These are phyloP conservation scores for Chernovozyma aurita DNA, from an alignment of 1,139 yeast species.

Conservation along the genomic window DNA sequence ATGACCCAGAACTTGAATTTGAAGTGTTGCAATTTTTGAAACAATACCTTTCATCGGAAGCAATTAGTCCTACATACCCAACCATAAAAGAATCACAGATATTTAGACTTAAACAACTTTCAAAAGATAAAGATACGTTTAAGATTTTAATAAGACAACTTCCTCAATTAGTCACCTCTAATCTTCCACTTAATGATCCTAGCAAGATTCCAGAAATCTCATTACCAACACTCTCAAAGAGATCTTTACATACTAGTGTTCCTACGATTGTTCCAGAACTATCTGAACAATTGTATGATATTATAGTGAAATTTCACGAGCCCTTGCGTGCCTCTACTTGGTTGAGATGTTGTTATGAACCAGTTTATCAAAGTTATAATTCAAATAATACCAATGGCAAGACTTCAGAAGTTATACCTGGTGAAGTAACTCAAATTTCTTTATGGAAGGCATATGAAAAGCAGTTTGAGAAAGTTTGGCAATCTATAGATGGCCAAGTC, in stretches of 20 bases:
- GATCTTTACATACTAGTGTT: slow-evolving; percentile 35
- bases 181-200: slow-evolving; percentile 23
- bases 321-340: slow-evolving; percentile 92
- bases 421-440: slow-evolving; percentile 93
- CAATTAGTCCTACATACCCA: slow-evolving; percentile 29
- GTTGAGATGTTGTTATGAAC: slow-evolving; percentile 91
- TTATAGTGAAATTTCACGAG: slow-evolving; percentile 66
- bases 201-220: slow-evolving; percentile 18
- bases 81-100: slow-evolving; percentile 31
- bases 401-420: slow-evolving; percentile 22
- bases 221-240: slow-evolving; percentile 26
- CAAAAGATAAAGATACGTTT: slow-evolving; percentile 31
- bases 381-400: slow-evolving; percentile 14
- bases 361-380: slow-evolving; percentile 32
- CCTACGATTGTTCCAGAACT: slow-evolving; percentile 62
- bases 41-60: slow-evolving; percentile 36
- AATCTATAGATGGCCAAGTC: slow-evolving; percentile 26
- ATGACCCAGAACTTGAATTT: slow-evolving; percentile 32
- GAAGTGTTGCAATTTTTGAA: slow-evolving; percentile 36
- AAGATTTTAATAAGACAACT: slow-evolving; percentile 51
- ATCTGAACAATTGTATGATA: slow-evolving; percentile 52
- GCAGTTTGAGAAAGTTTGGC: slow-evolving; percentile 56
- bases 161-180: slow-evolving; percentile 54
- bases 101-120: slow-evolving; percentile 28
- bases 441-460: slow-evolving; percentile 94